phyloP scores from a whole-genome alignment of 1,284 basidiomycete genomes.

The Cryptococcus floricola region DNA sequence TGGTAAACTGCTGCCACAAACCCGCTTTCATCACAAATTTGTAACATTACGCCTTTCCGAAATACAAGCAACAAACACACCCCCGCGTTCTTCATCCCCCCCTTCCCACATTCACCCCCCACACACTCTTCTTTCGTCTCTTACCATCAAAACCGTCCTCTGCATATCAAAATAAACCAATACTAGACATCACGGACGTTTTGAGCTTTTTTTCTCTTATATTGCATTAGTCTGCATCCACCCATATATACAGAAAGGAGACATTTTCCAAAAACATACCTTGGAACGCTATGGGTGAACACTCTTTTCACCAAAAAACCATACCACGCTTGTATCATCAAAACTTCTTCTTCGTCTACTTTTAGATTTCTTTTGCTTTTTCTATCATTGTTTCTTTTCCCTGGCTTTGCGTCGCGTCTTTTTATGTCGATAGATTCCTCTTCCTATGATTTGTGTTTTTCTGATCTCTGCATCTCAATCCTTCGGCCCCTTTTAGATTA shows the following conservation, averaged over 20 bases:
- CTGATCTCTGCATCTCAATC: background rate
- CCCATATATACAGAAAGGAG: background rate
- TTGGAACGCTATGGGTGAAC: background rate
- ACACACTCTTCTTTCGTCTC: background rate
- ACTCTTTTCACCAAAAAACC: background rate
- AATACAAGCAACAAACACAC: constrained; percentile 1
- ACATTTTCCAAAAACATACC: background rate
- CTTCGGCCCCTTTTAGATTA: background rate
- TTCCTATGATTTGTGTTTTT: background rate
- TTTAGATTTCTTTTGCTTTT: background rate
- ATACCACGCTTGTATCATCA: background rate
- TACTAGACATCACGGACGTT: constrained; percentile 9
- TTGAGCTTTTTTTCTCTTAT: background rate
- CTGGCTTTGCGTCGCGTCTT: background rate
- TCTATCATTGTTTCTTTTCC: background rate
- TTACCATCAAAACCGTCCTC: constrained; percentile 1
- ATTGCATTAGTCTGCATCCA: background rate
- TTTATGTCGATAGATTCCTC: background rate
- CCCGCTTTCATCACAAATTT: background rate
- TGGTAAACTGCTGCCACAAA: constrained; percentile 30
- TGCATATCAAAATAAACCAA: background rate
- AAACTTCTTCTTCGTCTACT: background rate
- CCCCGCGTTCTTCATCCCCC: constrained; percentile 1
- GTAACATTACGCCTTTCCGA: background rate
- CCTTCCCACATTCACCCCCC: background rate